Percentiles rank a stretch among this genome's conserved stretches.
Conservation (phyloP, 1,139 yeast species). For the Kurtzmaniella quercitrusa region DNA sequence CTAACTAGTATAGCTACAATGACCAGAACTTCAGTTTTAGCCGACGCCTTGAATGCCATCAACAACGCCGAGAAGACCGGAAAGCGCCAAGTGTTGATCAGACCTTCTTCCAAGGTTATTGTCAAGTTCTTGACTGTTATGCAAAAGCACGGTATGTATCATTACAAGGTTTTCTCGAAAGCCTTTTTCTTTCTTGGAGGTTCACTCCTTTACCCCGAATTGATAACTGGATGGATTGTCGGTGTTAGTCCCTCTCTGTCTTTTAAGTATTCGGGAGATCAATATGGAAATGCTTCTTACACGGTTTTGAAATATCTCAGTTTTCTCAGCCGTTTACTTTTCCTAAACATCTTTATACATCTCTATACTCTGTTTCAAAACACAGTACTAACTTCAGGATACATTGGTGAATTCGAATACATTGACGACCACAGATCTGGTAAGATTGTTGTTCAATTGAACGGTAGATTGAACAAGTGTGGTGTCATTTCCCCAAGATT, state of each 20-base stretch:
- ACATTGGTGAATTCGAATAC: conserved; percentile 98
- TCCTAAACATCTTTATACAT: conserved; percentile 62
- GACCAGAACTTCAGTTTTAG: conserved; percentile 99
- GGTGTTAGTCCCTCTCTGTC: conserved; percentile 93
- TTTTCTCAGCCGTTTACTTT: conserved; percentile 62
- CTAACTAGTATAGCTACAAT: conserved; percentile 31
- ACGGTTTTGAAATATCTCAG: conserved; percentile 44
- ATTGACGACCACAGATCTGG: conserved; percentile 99
- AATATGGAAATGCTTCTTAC: conserved; percentile 75
- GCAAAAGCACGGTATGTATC: conserved; percentile 81
- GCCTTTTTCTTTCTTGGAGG: conserved; percentile 5
- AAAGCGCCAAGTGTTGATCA: conserved; percentile 96
- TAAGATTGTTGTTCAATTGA: conserved; percentile 91
- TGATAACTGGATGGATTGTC: conserved; percentile 97
- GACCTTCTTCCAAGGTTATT: conserved; percentile 99
- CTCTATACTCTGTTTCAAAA: too few species aligned
- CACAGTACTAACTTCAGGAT: conserved; percentile 42
- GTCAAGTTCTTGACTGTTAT: conserved; percentile 94
- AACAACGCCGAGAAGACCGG: conserved; percentile 99
- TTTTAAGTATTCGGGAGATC: conserved; percentile 93
- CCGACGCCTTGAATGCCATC: conserved; percentile 97
- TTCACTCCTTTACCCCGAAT: conserved; percentile 51
- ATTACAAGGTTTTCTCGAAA: background rate
- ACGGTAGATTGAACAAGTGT: conserved; percentile 97
- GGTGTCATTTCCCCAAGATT: conserved; percentile 99